Conservation (phyloP, 768 basidiomycete species). For the Podaxis pistillaris region DNA sequence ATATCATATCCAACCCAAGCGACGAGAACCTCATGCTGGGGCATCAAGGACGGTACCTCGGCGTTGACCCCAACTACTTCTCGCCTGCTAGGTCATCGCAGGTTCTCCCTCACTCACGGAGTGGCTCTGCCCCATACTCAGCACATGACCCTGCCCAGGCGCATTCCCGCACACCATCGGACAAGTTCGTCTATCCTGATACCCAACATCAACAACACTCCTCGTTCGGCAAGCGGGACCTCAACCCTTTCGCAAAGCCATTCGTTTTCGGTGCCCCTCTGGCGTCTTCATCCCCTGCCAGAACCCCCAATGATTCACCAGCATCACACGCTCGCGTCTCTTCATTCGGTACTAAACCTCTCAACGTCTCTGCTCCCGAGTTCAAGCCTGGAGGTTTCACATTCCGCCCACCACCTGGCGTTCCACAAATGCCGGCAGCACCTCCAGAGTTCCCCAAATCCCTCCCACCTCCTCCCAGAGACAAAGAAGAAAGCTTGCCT, state of each 20-base stretch:
- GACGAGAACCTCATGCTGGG: conserved; percentile 57
- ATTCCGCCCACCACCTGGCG: conserved; percentile 69
- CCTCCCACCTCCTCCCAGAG: conserved; percentile 23
- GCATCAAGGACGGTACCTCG: conserved; percentile 15
- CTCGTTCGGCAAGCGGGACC: conserved; percentile 31
- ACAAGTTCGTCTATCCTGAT: conserved; percentile 25
- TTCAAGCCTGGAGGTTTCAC: conserved; percentile 80
- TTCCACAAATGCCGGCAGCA: conserved; percentile 51
- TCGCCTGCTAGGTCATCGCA: conserved; percentile 26
- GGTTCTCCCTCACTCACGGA: conserved; percentile 66
- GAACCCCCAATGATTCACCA: conserved; percentile 30
- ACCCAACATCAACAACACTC: conserved; percentile 22
- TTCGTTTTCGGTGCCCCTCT: conserved; percentile 69
- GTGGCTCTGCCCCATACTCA: conserved; percentile 59
- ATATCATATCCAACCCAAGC: conserved; percentile 84
- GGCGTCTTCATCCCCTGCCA: conserved; percentile 22
- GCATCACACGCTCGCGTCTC: conserved; percentile 39
- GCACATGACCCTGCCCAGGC: conserved; percentile 58
- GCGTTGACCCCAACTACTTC: conserved; percentile 11
- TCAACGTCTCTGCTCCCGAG: conserved; percentile 77
- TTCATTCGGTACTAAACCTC: conserved; percentile 56
- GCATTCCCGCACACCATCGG: conserved; percentile 59
- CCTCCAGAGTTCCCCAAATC: conserved; percentile 26
- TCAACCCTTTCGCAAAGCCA: conserved; percentile 82
- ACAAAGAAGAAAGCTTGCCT: conserved; percentile 35